A percentile compares a stretch with the other conserved stretches of the same genome.
Conservation (phyloP, 83 land plant genomes). For the Diphasiastrum complanatum region DNA sequence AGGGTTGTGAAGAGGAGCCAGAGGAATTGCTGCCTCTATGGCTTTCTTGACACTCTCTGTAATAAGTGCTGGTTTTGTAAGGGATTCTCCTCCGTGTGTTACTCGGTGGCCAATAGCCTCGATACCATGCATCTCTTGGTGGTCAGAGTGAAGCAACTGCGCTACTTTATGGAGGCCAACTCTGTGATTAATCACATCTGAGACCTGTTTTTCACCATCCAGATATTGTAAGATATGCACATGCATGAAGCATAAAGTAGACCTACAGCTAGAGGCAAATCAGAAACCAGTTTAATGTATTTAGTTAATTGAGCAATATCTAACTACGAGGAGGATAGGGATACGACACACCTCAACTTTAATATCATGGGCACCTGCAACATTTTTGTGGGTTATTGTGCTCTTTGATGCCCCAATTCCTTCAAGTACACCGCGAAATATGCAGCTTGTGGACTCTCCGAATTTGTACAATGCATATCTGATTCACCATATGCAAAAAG, state of each 20-base stretch:
- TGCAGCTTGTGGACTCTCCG: slow-evolving; percentile 13
- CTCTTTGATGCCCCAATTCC: slow-evolving; percentile 24
- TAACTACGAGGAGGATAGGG: too few species aligned
- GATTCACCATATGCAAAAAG: too few species aligned
- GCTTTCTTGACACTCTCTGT: slow-evolving; percentile 39
- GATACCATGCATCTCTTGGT: slow-evolving; percentile 13
- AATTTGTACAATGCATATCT: slow-evolving; percentile 30
- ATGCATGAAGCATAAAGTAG: too few species aligned
- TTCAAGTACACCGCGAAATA: slow-evolving; percentile 24
- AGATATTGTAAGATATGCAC: neutral
- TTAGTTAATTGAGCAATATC: too few species aligned
- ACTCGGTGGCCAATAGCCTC: slow-evolving; percentile 43
- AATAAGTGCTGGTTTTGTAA: slow-evolving; percentile 30
- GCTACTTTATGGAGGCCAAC: slow-evolving; percentile 38
- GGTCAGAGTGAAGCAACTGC: slow-evolving; percentile 32
- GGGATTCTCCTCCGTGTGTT: slow-evolving; percentile 39
- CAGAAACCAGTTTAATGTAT: neutral
- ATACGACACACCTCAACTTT: slow-evolving; percentile 24
- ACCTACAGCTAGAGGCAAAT: neutral
- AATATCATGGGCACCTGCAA: slow-evolving; percentile 18
- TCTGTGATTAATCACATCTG: slow-evolving; percentile 26
- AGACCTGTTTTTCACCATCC: slow-evolving; percentile 23
- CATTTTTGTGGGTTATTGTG: slow-evolving; percentile 25
- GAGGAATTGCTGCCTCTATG: slow-evolving; percentile 29
- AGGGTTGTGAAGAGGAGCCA: slow-evolving; percentile 51